A percentile compares a stretch with the other conserved stretches of the same genome.
These are phyloP conservation scores for Rhodotorula sp. DNA, from an alignment of 1,284 basidiomycete genomes.

Conservation along the genomic window DNA sequence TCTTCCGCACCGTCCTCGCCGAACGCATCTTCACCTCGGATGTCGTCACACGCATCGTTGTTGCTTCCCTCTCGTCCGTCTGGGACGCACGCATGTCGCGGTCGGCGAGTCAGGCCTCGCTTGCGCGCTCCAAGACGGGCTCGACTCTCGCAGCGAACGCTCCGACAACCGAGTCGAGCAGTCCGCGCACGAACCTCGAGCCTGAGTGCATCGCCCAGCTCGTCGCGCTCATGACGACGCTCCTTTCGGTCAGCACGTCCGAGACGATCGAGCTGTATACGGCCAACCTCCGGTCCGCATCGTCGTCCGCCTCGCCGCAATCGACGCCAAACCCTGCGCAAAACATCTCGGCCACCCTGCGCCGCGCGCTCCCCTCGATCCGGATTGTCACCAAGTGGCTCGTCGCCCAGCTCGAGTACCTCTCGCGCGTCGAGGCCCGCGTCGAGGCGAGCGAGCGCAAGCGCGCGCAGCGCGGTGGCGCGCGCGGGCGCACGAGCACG, in stretches of 20 bases:
- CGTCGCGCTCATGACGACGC: slow-evolving; percentile 66
- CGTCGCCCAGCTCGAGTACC: slow-evolving; percentile 71
- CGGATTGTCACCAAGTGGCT: slow-evolving; percentile 90
- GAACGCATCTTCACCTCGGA: slow-evolving; percentile 73
- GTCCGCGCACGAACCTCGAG: slow-evolving; percentile 53
- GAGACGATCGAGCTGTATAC: slow-evolving; percentile 53
- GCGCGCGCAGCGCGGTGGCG: not conserved
- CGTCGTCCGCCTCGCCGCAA: slow-evolving; percentile 42
- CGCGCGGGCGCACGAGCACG: slow-evolving; percentile 1
- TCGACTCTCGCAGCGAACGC: not conserved
- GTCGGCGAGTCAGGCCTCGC: not conserved
- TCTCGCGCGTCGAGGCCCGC: slow-evolving; percentile 50
- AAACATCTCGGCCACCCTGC: slow-evolving; percentile 78
- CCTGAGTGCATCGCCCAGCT: slow-evolving; percentile 70
- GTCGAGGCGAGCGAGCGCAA: slow-evolving; percentile 27
- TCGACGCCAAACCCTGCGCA: slow-evolving; percentile 64
- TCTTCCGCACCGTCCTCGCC: slow-evolving; percentile 21
- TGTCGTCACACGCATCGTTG: slow-evolving; percentile 70
- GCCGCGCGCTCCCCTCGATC: slow-evolving; percentile 81
- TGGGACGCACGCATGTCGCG: slow-evolving; percentile 74
- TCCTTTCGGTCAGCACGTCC: slow-evolving; percentile 67
- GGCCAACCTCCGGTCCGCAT: slow-evolving; percentile 48
- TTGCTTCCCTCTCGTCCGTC: slow-evolving; percentile 72
- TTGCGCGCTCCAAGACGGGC: not conserved
- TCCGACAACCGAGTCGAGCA: not conserved